Evolutionary conservation across 1,284 basidiomycete species (phyloP).

Genomic region (Boletus smithii): DNA sequence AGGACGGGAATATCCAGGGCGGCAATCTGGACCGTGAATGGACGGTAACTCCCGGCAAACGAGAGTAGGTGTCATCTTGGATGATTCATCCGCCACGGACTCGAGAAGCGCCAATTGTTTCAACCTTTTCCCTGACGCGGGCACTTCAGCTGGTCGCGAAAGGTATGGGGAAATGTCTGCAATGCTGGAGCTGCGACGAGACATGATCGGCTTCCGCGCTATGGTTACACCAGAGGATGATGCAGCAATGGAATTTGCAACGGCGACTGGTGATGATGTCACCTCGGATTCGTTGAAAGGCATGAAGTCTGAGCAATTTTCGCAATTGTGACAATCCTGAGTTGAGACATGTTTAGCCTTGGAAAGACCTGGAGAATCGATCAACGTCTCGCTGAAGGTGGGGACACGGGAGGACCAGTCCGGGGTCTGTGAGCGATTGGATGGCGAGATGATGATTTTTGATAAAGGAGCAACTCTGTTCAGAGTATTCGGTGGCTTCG

Average conservation of each 20-base stretch:
- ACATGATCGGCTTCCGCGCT: slow-evolving; percentile 22
- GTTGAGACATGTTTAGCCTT: slow-evolving; percentile 6
- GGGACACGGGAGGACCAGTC: slow-evolving; percentile 37
- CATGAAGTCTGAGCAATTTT: slow-evolving; percentile 12
- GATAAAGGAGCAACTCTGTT: slow-evolving; percentile 9
- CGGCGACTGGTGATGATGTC: slow-evolving; percentile 24
- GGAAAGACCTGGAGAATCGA: slow-evolving; percentile 7
- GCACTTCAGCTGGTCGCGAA: slow-evolving; percentile 45
- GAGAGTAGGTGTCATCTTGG: slow-evolving; percentile 51
- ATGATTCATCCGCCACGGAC: slow-evolving; percentile 67
- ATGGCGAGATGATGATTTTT: slow-evolving; percentile 7
- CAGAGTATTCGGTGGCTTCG: slow-evolving; percentile 4
- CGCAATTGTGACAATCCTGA: slow-evolving; percentile 9
- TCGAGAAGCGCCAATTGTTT: slow-evolving; percentile 75
- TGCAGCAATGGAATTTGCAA: slow-evolving; percentile 5
- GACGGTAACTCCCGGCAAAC: slow-evolving; percentile 35
- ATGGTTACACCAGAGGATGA: slow-evolving; percentile 12
- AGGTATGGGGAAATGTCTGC: slow-evolving; percentile 67
- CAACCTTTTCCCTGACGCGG: slow-evolving; percentile 56
- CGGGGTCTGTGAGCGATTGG: slow-evolving; percentile 21
- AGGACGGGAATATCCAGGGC: slow-evolving; percentile 8
- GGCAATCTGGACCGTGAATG: slow-evolving; percentile 2
- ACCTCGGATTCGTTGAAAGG: slow-evolving; percentile 17
- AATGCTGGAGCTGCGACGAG: slow-evolving; percentile 41
- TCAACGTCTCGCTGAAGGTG: slow-evolving; percentile 14